Base-by-base conservation (phyloP, 2,329 filamentous ascomycete species). In the Nemania sp. region DNA sequence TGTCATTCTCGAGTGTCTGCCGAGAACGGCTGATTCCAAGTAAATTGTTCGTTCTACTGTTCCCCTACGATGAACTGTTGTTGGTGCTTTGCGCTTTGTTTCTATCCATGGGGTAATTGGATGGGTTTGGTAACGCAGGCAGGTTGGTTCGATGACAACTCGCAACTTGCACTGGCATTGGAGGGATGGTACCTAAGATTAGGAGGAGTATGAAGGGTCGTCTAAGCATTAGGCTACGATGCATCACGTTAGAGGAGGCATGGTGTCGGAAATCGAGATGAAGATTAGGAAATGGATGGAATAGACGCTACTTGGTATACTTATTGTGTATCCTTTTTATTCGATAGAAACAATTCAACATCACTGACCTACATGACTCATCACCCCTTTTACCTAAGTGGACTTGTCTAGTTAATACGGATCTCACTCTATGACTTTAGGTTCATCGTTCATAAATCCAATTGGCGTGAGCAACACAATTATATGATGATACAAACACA, bases 261-360 rank as follows among this genome's bases (percentile, higher is more conserved):
- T n/a, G 52, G 62, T 8, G 29, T 24, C 8, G 27, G 61, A 38
- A 22, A 24, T 10, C 3, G 29, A 27, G 52, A 45, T 11, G 60
- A 15, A 11, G 24, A 38, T 11, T 27, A 20, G 49, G 6, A 32
- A 29, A 55, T 45, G 1, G 29, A 43, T 38, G 62, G 15, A 69
- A 66, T 32, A 66, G 10, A 32, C 4, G 13, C 27, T 66, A 59
- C 41, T 26, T 10, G 24, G 63, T 59, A 69, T 69, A 6, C 8
- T 59, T 66, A 69, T 38, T 13, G 29, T 66, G 58, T 66, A 69
- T 62, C 45, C 24, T 57, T 58, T n/a, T 32, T 47, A 6, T 6
- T 59, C 24, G 22, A 29, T 52, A 53, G 27, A 61, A 49, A 41
- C n/a, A 62, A 53, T 54, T 3, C 26, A 64, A 35, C 27, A 53